phyloP scores from a whole-genome alignment of 2,329 filamentous ascomycete species.

The Chaetomiaceae sp. region DNA sequence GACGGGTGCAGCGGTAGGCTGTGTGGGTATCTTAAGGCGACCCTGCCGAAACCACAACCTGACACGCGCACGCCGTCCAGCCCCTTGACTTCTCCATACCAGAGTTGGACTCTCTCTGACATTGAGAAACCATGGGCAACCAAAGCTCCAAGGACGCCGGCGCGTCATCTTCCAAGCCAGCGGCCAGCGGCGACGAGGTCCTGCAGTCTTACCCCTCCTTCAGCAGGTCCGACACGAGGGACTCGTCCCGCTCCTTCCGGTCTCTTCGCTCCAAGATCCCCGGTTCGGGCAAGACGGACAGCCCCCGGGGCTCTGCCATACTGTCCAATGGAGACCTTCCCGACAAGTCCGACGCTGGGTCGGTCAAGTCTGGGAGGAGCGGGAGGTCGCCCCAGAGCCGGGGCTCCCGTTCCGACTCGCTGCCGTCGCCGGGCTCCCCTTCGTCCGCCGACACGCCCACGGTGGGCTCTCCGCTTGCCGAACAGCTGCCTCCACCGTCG shows the following conservation, averaged over 20 bases:
- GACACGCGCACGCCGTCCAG: slow-evolving; percentile 33
- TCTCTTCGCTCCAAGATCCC: slow-evolving; percentile 87
- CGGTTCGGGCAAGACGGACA: slow-evolving; percentile 67
- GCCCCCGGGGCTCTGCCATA: slow-evolving; percentile 71
- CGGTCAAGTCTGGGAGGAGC: slow-evolving; percentile 67
- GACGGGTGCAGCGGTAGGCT: slow-evolving; percentile 36
- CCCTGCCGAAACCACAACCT: slow-evolving; percentile 32
- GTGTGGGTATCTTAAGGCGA: slow-evolving; percentile 32
- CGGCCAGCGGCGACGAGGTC: slow-evolving; percentile 48
- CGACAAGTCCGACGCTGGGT: slow-evolving; percentile 70
- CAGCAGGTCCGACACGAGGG: slow-evolving; percentile 86
- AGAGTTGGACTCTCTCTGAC: slow-evolving; percentile 23
- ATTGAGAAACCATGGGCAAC: slow-evolving; percentile 61
- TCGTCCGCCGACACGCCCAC: slow-evolving; percentile 40
- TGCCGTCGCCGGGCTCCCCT: slow-evolving; percentile 37
- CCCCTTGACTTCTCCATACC: slow-evolving; percentile 27
- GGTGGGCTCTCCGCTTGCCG: slow-evolving; percentile 43
- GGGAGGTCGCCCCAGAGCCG: slow-evolving; percentile 47
- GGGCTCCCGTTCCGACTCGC: slow-evolving; percentile 42
- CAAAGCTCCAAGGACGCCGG: slow-evolving; percentile 62
- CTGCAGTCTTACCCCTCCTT: slow-evolving; percentile 89
- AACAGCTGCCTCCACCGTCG: slow-evolving; percentile 69
- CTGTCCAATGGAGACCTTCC: slow-evolving; percentile 56
- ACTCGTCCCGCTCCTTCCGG: slow-evolving; percentile 82
- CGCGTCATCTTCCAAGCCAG: slow-evolving; percentile 46